Base-by-base conservation (phyloP, 1,139 yeast species). In the Yamadazyma triangularis region DNA sequence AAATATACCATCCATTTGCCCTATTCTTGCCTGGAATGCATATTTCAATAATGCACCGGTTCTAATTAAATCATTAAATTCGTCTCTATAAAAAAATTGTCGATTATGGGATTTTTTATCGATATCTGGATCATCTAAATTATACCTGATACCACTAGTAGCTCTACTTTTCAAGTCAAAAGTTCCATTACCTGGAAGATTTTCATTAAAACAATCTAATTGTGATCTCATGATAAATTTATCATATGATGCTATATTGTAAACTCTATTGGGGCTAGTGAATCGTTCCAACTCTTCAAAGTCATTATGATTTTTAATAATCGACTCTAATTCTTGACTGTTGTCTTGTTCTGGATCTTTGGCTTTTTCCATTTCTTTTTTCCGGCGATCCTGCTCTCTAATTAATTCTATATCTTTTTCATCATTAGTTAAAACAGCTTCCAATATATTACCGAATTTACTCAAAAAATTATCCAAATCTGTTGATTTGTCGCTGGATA, bases 1-100 rank as follows among this genome's bases (percentile, higher is more conserved):
- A 44, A 85, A 88, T 4, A 91, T 87, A 5, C 98, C 98, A 55
- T 89, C 96, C 98, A 91, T 91, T 46, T 84, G 79, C 2, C 98
- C 98, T 28, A 91, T 84, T 39, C 96, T 69, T 0, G 96, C 97
- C 53, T 91, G 98, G 41, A 89, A 67, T 9, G 86, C 73, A 50
- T 89, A 91, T 55, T 91, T 91, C 45, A 91, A 61, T 58, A 91
- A 58, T 0, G 93, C 82, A 1, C 71, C 73, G 2, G 91, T 75
- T 35, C 85, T 63, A 10, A 83, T 73, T 44, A 91, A 68, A 49
- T 91, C 98, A 39, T 62, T 68, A 51, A 73, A 70, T 48, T 91
- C 98, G 42, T 79, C 82, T 2, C 11, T n/a, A 24, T 39, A 33
- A 10, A 25, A 21, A 12, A 44, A 33, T 4, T 28, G 15, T 10